Conservation (phyloP, 495 filamentous ascomycete species). For the Penicillium odoratum region DNA sequence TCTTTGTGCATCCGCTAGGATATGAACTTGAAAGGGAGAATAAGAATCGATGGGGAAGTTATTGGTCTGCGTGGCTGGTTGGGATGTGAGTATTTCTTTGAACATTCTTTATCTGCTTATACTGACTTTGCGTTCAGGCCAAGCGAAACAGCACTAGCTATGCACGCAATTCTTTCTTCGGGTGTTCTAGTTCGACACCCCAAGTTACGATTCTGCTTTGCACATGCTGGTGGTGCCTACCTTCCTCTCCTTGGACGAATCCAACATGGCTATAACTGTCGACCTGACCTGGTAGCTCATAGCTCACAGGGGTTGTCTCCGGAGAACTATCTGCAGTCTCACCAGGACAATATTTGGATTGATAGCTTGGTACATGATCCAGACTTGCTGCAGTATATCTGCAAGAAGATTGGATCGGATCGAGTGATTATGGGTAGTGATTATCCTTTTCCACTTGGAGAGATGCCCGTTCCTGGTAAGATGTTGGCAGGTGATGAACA, state of each 20-base stretch:
- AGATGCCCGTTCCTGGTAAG: slow-evolving; percentile 22
- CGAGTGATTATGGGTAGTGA: slow-evolving; percentile 27
- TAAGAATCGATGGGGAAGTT: slow-evolving; percentile 17
- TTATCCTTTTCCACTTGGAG: slow-evolving; percentile 27
- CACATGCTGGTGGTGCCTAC: slow-evolving; percentile 22
- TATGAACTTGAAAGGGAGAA: slow-evolving; percentile 22
- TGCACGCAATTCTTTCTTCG: slow-evolving; percentile 18
- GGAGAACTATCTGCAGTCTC: slow-evolving; percentile 14
- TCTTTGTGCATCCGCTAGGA: slow-evolving; percentile 24
- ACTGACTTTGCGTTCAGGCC: slow-evolving; percentile 8
- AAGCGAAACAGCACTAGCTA: slow-evolving; percentile 22
- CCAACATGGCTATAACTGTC: slow-evolving; percentile 26
- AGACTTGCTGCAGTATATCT: slow-evolving; percentile 21
- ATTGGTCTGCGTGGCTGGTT: slow-evolving; percentile 25
- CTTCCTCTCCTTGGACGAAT: slow-evolving; percentile 22
- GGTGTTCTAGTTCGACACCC: slow-evolving; percentile 20
- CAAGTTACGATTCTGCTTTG: slow-evolving; percentile 22
- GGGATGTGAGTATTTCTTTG: slow-evolving; percentile 15
- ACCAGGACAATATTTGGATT: slow-evolving; percentile 26
- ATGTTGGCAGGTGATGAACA: slow-evolving; percentile 21
- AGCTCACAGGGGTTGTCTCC: slow-evolving; percentile 20
- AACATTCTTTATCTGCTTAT: background rate
- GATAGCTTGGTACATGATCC: slow-evolving; percentile 27
- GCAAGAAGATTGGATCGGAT: slow-evolving; percentile 23
- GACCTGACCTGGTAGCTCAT: slow-evolving; percentile 24